Base-by-base conservation (phyloP, 2,329 filamentous ascomycete species). In the Cladophialophora immunda region DNA sequence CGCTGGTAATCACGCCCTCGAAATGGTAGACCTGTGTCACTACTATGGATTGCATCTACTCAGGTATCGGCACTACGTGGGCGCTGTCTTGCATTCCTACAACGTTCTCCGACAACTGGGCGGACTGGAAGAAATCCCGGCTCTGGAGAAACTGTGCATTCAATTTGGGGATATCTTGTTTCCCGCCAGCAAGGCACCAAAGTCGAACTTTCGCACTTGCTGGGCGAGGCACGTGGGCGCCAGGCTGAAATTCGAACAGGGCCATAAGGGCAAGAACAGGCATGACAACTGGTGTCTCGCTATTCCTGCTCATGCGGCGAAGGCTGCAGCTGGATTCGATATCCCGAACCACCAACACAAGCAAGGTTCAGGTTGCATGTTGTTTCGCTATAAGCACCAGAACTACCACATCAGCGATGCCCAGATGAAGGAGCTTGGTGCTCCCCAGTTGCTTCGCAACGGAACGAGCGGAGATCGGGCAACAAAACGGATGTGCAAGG, bases 31-130 rank as follows among this genome's bases (percentile, higher is more conserved):
- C 25, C 64, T 68, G 7, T 67, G 71, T 41, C 68, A 72, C 54
- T 74, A 75, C 65, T 76, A 75, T 50, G 75, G 75, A 11, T 64
- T 72, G 47, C 72, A 73, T 25, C 62, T 76, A 25, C 70, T 76
- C 55, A 72, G 64, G 58, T 76, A 76, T 56, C 67, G 72, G 11
- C 70, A 74, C 54, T 74, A 75, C 62, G 65, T 74, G 25, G 74
- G 72, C 2, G 73, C 70, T 2, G 68, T 76, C 1, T 27, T 76
- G 52, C 75, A 76, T 56, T 69, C 70, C 1, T 76, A 76, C 56
- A 73, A 76, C 60, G 67, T 70, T 19, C 67, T 76, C 8, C 56
- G 64, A 11, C 53, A 72, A 32, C 60, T 74, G 17, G 66, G 62
- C 8, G 65, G 62, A 2, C 58, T 76, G 8, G 70, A 68, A 27